A percentile compares a stretch with the other conserved stretches of the same genome.
phyloP scores from a whole-genome alignment of 2,329 filamentous ascomycete genomes.

The Fusarium scirpi region DNA sequence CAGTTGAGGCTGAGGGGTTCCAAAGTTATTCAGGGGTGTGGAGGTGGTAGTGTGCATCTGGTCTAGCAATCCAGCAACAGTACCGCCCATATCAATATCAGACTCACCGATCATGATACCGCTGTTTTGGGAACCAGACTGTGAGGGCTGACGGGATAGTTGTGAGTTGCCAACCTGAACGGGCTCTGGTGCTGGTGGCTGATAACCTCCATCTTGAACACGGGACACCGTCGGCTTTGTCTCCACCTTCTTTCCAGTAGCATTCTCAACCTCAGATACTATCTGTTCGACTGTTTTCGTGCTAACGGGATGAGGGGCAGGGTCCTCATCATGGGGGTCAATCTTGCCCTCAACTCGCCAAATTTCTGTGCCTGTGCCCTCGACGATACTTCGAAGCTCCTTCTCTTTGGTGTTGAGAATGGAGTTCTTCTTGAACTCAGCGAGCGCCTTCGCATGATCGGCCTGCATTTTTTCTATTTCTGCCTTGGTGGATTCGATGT shows the following conservation, averaged over 20 bases:
- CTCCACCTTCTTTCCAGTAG: constrained; percentile 75
- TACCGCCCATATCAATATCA: constrained; percentile 74
- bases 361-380: constrained; percentile 69
- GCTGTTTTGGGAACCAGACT: constrained; percentile 67
- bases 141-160: constrained; percentile 66
- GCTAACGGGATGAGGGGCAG: constrained; percentile 51
- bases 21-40: constrained; percentile 71
- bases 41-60: constrained; percentile 73
- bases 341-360: constrained; percentile 72
- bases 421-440: constrained; percentile 77
- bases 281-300: constrained; percentile 77
- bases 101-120: constrained; percentile 68
- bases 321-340: constrained; percentile 63
- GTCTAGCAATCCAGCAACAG: constrained; percentile 73
- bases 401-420: constrained; percentile 80
- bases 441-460: constrained; percentile 80
- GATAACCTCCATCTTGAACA: constrained; percentile 81
- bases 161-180: constrained; percentile 49
- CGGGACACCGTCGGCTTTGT: constrained; percentile 74
- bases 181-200: constrained; percentile 68
- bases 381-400: constrained; percentile 75
- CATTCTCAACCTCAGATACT: constrained; percentile 77
- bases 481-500: constrained; percentile 77
- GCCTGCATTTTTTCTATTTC: constrained; percentile 89
- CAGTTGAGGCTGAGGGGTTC: constrained; percentile 70